phyloP scores from a whole-genome alignment of 1,284 basidiomycete genomes.

The Puccinia sorghi region DNA sequence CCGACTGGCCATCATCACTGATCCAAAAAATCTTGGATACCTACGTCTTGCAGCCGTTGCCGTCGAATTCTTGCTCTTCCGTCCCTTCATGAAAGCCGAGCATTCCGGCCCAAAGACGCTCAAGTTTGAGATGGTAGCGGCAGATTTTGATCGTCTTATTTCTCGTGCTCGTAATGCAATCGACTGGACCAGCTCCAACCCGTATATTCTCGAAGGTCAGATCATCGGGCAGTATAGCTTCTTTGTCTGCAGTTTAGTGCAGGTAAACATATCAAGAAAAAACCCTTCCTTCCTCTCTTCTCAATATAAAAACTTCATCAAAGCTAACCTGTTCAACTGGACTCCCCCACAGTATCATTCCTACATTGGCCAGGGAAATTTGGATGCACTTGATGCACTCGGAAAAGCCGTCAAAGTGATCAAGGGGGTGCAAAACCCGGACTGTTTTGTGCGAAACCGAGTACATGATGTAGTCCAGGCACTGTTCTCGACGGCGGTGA shows the following conservation, averaged over 20 bases:
- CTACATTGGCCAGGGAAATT: constrained; percentile 78
- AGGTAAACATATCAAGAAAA: constrained; percentile 59
- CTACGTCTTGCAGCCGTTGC: constrained; percentile 82
- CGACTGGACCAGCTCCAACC: constrained; percentile 82
- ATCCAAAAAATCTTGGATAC: constrained; percentile 66
- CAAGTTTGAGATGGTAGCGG: constrained; percentile 71
- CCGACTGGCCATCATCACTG: constrained; percentile 22
- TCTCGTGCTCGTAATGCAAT: constrained; percentile 74
- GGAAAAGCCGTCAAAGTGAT: constrained; percentile 78
- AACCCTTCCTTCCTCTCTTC: neutral
- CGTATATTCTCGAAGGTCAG: constrained; percentile 80
- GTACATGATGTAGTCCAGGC: constrained; percentile 22
- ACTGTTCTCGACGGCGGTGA: constrained; percentile 18
- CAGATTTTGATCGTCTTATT: constrained; percentile 75
- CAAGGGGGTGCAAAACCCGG: constrained; percentile 51
- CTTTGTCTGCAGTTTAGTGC: constrained; percentile 85
- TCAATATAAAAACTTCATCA: neutral
- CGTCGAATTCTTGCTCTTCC: constrained; percentile 64
- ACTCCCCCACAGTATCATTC: constrained; percentile 68
- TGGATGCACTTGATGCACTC: constrained; percentile 71
- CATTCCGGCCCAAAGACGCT: constrained; percentile 68
- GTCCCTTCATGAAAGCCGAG: constrained; percentile 85
- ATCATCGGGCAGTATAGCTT: constrained; percentile 80
- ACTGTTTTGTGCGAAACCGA: constrained; percentile 11
- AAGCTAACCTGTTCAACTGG: neutral